Conservation (phyloP, 495 filamentous ascomycete genomes). For the Aspergillus leporis region DNA sequence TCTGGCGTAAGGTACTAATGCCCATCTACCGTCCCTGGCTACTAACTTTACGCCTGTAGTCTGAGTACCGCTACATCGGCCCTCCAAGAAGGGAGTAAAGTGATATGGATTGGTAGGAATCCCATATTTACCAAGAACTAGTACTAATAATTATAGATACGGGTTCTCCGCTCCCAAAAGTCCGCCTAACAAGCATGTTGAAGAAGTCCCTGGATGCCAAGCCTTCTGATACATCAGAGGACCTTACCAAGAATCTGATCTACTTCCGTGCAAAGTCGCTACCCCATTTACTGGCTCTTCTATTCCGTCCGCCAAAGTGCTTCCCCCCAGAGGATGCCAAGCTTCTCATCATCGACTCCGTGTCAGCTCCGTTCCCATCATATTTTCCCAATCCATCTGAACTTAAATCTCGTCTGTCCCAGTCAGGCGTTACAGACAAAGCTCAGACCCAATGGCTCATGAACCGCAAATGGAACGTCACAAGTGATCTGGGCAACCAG, state of each 20-base stretch:
- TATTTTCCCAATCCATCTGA: conserved; percentile 63
- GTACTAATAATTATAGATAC: conserved; percentile 42
- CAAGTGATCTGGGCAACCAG: conserved; percentile 54
- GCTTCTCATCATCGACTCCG: conserved; percentile 74
- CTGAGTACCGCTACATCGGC: conserved; percentile 68
- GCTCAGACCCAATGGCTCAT: conserved; percentile 55
- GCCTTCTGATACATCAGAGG: conserved; percentile 13
- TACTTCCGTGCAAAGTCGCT: conserved; percentile 56
- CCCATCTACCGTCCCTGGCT: background rate
- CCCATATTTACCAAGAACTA: background rate
- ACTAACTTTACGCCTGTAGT: conserved; percentile 39
- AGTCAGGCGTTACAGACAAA: conserved; percentile 33
- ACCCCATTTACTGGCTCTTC: conserved; percentile 73
- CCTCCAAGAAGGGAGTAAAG: conserved; percentile 59
- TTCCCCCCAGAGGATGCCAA: conserved; percentile 61
- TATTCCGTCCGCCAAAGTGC: conserved; percentile 58
- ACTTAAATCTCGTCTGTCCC: conserved; percentile 33
- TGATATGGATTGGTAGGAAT: conserved; percentile 83
- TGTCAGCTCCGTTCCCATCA: conserved; percentile 71
- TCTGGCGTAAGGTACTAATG: conserved; percentile 59
- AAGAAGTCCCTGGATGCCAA: conserved; percentile 7
- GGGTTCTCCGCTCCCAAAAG: conserved; percentile 42
- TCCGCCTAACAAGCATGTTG: conserved; percentile 41
- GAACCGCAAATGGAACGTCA: conserved; percentile 61
- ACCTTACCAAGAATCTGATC: conserved; percentile 35